These are phyloP conservation scores for Gonium pectorale DNA, from an alignment of 139 green algal species.

Conservation along the genomic window DNA sequence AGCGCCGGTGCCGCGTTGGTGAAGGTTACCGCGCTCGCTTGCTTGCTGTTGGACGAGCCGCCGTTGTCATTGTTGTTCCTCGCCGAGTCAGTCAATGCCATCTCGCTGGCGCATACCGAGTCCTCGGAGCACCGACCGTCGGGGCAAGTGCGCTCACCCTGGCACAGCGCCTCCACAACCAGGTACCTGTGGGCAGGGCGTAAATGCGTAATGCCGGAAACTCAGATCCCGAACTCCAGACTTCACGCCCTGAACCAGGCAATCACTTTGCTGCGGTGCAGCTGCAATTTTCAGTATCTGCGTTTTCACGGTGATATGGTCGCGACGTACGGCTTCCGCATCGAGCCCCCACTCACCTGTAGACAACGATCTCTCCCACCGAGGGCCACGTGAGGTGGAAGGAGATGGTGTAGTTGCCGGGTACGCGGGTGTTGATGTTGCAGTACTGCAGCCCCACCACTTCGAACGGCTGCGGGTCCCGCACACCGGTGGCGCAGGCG, in stretches of 20 bases:
- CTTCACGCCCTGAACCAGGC: no score
- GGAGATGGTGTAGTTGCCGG: constrained; percentile 29
- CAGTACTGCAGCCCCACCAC: constrained; percentile 27
- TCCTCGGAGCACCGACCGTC: constrained; percentile 2
- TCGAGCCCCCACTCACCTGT: constrained; percentile 2
- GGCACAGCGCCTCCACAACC: background rate
- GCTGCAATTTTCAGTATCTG: no score
- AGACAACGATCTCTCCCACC: constrained; percentile 1
- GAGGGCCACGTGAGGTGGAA: constrained; percentile 26
- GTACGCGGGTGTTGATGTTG: background rate
- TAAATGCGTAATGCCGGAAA: no score
- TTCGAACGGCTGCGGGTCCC: constrained; percentile 9
- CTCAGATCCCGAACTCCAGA: no score
- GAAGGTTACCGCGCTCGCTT: background rate
- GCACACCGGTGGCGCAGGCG: background rate
- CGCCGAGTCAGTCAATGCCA: no score
- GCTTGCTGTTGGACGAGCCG: background rate
- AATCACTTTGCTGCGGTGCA: no score
- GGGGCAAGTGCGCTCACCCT: background rate
- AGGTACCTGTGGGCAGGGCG: no score
- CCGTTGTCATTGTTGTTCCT: no score
- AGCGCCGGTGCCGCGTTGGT: background rate
- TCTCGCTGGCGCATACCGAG: background rate
- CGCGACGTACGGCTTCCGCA: no score
- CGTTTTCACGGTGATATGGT: no score